Base-by-base conservation (phyloP, 2,329 filamentous ascomycete species). In the Colletotrichum somersetense region DNA sequence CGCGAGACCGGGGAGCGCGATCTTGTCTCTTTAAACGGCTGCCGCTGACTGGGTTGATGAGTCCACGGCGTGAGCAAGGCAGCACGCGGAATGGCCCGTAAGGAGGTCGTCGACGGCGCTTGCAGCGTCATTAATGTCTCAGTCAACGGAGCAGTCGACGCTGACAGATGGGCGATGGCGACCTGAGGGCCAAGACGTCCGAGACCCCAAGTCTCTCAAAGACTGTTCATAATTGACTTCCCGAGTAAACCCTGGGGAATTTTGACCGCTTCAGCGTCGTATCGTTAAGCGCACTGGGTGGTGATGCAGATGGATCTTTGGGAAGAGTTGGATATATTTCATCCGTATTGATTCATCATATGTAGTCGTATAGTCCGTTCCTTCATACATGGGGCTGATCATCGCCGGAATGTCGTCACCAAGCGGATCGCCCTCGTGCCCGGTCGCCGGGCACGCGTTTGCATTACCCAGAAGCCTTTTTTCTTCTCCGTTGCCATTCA, bases 401-500 rank as follows among this genome's bases (percentile, higher is more conserved):
- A 55, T 55, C 66, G 66, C 70, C 11, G 66, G 70, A 69, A 69
- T 26, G 59, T 33, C 70, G 66, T 72, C 48, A 72, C 70, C 70
- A 30, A 35, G 61, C 70, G 66, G 64, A 38, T 40, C 55, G 12
- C 20, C 50, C 62, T 55, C 30, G 35, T 40, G 33, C 58, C 52
- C 65, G 52, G 35, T 57, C 61, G 52, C 40, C 55, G 23, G 48
- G 52, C 59, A 52, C 52, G 46, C 33, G 44, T 61, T 30, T 71
- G 46, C n/a, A 48, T n/a, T 46, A 59, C 7, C 66, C 46, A 40
- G 3, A 64, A 59, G 53, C 63, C 59, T 33, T 64, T 18, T 30
- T 5, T 30, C 50, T 33, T 40, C 44, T 26, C 52, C 50, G 10
- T 8, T 61, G 16, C 42, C 59, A 56, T 44, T 58, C 35, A 20